Base-by-base conservation (phyloP, 2,329 filamentous ascomycete species). In the Penicillium decumbens region DNA sequence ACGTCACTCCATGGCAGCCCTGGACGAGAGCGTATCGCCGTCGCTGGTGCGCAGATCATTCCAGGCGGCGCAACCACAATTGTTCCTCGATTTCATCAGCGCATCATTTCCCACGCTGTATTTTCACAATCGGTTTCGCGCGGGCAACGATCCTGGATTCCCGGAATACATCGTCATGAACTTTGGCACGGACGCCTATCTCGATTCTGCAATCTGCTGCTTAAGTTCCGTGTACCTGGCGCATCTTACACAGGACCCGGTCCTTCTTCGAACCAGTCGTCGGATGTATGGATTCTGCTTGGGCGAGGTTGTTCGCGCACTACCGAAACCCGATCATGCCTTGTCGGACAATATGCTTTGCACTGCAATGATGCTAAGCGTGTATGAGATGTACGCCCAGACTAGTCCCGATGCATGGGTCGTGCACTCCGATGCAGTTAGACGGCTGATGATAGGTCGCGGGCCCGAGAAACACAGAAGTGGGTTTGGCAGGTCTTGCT, bases 361-460 rank as follows among this genome's bases (percentile, higher is more conserved):
- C 54, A 54, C 75, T 2, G 61, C 64, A 7, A 67, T 72, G 51
- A 60, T 72, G 39, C 61, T 72, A 7, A 69, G 63, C 9, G 65
- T 71, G 9, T 73, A 69, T 44, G 70, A 73, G 42, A 69, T 72
- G 65, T 69, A 69, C 44, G 65, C 68, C 10, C 65, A 63, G 29
- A 70, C 70, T 4, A 62, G 59, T 8, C 63, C 61, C n/a, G 57
- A 64, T 3, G 64, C 67, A 2, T 73, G 69, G 66, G 61, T 68
- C 3, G 58, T 63, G 12, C 70, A 72, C 46, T 66, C 67, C 0
- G 66, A 69, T 3, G 70, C 67, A 1, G 67, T 66, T 2, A 63
- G 60, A 35, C 56, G 59, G 10, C 52, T 72, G n/a, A 72, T 72
- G 65, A 57, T 59, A 13, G 59, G 59, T 12, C 64, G 69, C 5